phyloP scores from a whole-genome alignment of 441 rosid species.

The Jatropha podagrica region DNA sequence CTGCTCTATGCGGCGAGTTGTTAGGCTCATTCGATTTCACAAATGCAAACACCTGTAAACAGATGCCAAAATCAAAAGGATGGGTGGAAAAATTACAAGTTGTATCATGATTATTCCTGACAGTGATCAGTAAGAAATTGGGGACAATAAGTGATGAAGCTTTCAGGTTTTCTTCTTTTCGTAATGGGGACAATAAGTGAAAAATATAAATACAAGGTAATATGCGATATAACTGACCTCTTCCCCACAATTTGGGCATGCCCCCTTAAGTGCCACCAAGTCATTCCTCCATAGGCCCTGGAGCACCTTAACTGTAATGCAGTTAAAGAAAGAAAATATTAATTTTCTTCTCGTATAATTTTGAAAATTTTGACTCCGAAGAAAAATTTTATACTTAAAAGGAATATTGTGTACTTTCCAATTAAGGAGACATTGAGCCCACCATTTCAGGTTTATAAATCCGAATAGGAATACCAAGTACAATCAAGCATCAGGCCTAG shows the following conservation, averaged over 20 bases:
- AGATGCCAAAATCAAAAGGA: conserved; percentile 10
- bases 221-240: conserved; percentile 52
- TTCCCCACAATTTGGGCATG: conserved; percentile 96
- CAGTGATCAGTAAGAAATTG: not conserved
- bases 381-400: not conserved
- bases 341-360: not conserved
- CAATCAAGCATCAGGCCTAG: not conserved
- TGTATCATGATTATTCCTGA: conserved; percentile 1
- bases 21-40: conserved; percentile 67
- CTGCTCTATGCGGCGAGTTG: conserved; percentile 67
- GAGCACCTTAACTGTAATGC: conserved; percentile 67
- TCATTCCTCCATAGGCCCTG: conserved; percentile 85
- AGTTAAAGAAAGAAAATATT: not conserved
- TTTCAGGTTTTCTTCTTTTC: conserved; percentile 10
- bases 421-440: not conserved
- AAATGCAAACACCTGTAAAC: conserved; percentile 81
- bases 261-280: conserved; percentile 80
- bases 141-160: not conserved
- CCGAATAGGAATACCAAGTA: not conserved
- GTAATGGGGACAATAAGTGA: not conserved
- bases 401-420: not conserved
- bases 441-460: not conserved
- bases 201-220: conserved; percentile 1
- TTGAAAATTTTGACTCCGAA: not conserved
- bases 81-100: not conserved